Evolutionary conservation across 2,329 filamentous ascomycete genomes (phyloP), one percentile per base, ranked within the genome.

Genomic region (Alternaria gaisen): DNA sequence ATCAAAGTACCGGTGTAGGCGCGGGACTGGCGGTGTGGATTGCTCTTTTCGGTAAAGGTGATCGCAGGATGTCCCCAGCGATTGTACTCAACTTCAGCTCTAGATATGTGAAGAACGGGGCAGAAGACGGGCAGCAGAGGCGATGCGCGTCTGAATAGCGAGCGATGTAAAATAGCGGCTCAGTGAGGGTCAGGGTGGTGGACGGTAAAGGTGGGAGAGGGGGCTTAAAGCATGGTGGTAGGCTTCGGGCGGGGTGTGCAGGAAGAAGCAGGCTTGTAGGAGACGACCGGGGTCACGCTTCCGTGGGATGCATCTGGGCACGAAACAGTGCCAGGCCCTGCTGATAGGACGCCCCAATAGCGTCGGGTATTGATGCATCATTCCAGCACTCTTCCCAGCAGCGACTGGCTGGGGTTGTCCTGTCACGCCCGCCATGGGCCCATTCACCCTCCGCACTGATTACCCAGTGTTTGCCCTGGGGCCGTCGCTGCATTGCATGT

Each of bases 1-100:
- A 77, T 72, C 63, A 69, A 76, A 77, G 73, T 77, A 77, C 72
- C 77, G 74, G 77, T 77, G 77, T 79, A 70, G 72, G 58, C 59
- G 68, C 65, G 66, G 69, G 72, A 78, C 72, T 74, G 72, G 77
- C 77, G 76, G 77, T 78, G 77, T 76, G 73, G 74, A 70, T 66
- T 70, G 72, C 74, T 72, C 60, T 63, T 72, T 78, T 74, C 38
- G 76, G 76, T 47, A 75, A 74, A 69, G 42, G 63, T 56, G 61
- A 69, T 66, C 52, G 67, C 65, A 61, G 61, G 65, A 61, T 56
- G 51, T 30, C 47, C 57, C 54, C 54, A 61, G 54, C 60, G 63
- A 55, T 36, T 54, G 64, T 62, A 61, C 59, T 60, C 52, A 57
- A 58, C 60, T 53, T 60, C 38, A 59, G 59, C 14, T 40, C 36